Evolutionary conservation across 306 rosid species (phyloP), one percentile per base, ranked within the genome.

Genomic region (Medicago truncatula): DNA sequence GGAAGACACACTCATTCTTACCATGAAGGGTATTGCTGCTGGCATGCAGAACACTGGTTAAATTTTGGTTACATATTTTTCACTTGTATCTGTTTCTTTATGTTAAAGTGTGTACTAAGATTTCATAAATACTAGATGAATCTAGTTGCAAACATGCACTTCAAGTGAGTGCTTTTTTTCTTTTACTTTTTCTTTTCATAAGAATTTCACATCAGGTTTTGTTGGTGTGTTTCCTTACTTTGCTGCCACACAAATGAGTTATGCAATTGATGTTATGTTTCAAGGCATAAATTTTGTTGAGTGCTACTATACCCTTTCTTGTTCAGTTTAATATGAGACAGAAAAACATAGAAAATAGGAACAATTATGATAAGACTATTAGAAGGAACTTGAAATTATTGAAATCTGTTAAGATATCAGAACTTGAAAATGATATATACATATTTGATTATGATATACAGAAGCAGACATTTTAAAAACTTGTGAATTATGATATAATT

Each of bases 21-120:
- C 98, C 50, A 95, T 95, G 98, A 95, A 95, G 93, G 98, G 98
- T 80, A 90, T 95, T 80, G 98, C 98, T 68, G 98, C 98, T 76
- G 98, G 98, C 47, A 13, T 95, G 89, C 98, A 95, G 85, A 95
- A 95, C 97, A 95, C 98, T 0, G 98, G 98, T 85, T 95, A 85
- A 86, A 6, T 53, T 70, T 41, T 38, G 20, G 71, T 28, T 39
- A 28, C 25, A 15, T 14, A 38, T 13, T 43, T 13, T 39, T 50
- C 23, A 10, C 8, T 67, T 41, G 68, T 75, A 43, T 72, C 46
- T 76, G 31, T 53, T 66, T 71, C 38, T 46, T 70, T 62, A 9
- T 41, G 20, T 75, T 34, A 74, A 74, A 56, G 78, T 49, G 21
- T 85, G 31, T 82, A 28, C 61, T 67, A 78, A 67, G 46, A 63